These are phyloP conservation scores for Diaporthe helianthi DNA, from an alignment of 2,329 filamentous ascomycete species.

Conservation along the genomic window DNA sequence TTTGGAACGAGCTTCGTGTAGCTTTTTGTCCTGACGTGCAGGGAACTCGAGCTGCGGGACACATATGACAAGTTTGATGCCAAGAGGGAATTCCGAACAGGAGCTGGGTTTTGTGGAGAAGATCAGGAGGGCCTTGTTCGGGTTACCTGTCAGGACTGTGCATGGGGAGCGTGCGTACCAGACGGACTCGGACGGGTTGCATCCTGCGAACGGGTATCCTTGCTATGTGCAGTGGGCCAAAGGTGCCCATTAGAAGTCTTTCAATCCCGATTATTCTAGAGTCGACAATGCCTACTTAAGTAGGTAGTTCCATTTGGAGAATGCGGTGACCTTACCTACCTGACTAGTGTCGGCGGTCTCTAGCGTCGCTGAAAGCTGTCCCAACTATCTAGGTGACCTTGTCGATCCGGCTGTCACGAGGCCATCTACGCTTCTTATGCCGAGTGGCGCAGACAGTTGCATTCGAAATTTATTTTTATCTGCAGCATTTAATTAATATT, in stretches of 20 bases:
- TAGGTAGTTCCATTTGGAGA: too few species aligned
- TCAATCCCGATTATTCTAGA: too few species aligned
- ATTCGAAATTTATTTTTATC: too few species aligned
- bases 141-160: not conserved
- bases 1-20: constrained; percentile 20
- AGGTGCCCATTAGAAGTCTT: not conserved
- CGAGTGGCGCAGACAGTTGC: too few species aligned
- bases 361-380: too few species aligned
- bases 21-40: not conserved
- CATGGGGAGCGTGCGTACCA: constrained; percentile 18
- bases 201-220: constrained; percentile 22
- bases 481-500: too few species aligned
- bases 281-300: too few species aligned
- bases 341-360: too few species aligned
- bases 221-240: not conserved
- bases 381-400: too few species aligned
- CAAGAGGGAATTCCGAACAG: not conserved
- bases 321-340: too few species aligned
- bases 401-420: too few species aligned
- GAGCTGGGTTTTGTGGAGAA: not conserved
- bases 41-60: constrained; percentile 11
- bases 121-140: not conserved
- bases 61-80: constrained; percentile 17
- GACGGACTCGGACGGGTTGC: constrained; percentile 9
- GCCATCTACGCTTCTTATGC: too few species aligned